These are phyloP conservation scores for Paraphaeosphaeria minitans DNA, from an alignment of 2,329 filamentous ascomycete genomes.

Conservation along the genomic window DNA sequence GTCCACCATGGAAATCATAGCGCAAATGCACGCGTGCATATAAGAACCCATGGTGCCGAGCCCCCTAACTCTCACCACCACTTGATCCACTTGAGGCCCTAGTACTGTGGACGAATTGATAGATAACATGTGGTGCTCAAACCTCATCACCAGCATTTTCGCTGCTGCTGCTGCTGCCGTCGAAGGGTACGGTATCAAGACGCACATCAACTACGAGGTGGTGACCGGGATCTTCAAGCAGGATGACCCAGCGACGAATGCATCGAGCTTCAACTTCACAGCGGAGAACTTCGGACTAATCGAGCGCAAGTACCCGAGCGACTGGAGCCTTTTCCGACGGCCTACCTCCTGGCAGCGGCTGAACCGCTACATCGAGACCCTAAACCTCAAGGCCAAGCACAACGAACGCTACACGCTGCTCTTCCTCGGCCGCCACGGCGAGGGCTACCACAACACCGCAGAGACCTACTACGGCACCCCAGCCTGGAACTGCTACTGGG, in stretches of 20 bases:
- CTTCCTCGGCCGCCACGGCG: constrained; percentile 71
- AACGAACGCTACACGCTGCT: constrained; percentile 68
- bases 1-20: not conserved
- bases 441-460: constrained; percentile 69
- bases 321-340: constrained; percentile 48
- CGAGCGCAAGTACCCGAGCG: constrained; percentile 64
- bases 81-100: not conserved
- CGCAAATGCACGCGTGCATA: not conserved
- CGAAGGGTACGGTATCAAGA: constrained; percentile 11
- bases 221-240: constrained; percentile 68
- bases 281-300: constrained; percentile 68
- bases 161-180: not conserved
- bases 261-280: constrained; percentile 57
- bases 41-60: not conserved
- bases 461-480: constrained; percentile 70
- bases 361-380: constrained; percentile 58
- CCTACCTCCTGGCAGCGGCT: constrained; percentile 71
- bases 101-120: not conserved
- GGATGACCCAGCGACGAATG: constrained; percentile 62
- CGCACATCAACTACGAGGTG: constrained; percentile 64
- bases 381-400: constrained; percentile 57
- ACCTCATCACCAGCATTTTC: not conserved
- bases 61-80: not conserved
- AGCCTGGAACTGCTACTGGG: constrained; percentile 75
- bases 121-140: constrained; percentile 5